phyloP scores from a whole-genome alignment of 176 grass and related monocot genomes.

The Aegilops tauschii region DNA sequence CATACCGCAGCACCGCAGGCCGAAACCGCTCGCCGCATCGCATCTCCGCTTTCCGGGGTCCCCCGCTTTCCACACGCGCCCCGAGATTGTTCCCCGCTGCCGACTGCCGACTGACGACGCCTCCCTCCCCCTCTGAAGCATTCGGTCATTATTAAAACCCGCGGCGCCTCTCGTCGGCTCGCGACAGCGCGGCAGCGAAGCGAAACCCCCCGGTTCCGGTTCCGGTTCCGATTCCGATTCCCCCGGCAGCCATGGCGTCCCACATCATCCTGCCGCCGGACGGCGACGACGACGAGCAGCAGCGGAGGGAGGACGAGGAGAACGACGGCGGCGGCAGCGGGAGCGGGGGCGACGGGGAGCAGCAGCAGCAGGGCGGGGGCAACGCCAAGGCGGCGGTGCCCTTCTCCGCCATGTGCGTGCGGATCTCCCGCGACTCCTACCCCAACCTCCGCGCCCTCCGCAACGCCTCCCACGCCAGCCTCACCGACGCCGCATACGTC shows the following conservation, averaged over 20 bases:
- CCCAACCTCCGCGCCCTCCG: conserved; percentile 72
- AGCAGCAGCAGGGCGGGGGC: too few relatives aligned
- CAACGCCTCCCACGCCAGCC: conserved; percentile 42
- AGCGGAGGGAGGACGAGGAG: conserved; percentile 7
- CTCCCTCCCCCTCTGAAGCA: too few relatives aligned
- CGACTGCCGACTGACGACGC: too few relatives aligned
- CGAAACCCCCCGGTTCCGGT: not conserved
- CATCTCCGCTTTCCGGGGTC: too few relatives aligned
- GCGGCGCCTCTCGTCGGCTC: not conserved
- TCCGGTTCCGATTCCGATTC: not conserved
- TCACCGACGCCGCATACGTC: conserved; percentile 40
- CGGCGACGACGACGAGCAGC: conserved; percentile 23
- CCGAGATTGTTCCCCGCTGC: too few relatives aligned
- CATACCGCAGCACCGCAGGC: too few relatives aligned
- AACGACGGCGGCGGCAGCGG: not conserved
- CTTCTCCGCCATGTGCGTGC: conserved; percentile 76
- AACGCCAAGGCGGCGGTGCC: conserved; percentile 30
- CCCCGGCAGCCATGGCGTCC: conserved; percentile 26
- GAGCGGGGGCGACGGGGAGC: not conserved
- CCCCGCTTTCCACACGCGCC: too few relatives aligned
- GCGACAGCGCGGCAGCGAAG: not conserved
- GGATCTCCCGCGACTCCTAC: conserved; percentile 85
- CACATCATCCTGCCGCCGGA: conserved; percentile 59
- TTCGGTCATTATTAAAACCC: not conserved
- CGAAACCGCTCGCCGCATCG: too few relatives aligned